Conservation (phyloP, 805 yeast genomes). For the Wickerhamomyces subpelliculosus region DNA sequence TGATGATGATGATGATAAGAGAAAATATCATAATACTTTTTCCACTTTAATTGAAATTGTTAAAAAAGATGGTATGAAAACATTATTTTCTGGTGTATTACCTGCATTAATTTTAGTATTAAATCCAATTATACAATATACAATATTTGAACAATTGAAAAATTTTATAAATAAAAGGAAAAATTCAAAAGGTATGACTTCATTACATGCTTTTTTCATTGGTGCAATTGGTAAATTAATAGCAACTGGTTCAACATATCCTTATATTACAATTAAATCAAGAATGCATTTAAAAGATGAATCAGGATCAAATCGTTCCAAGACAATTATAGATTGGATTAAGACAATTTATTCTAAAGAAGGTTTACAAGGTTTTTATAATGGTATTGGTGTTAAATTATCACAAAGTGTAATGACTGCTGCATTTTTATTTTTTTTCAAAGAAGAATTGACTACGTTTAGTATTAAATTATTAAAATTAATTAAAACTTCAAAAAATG, state of each 20-base stretch:
- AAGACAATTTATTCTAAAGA: conserved; percentile 56
- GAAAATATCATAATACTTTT: conserved; percentile 35
- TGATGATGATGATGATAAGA: conserved; percentile 14
- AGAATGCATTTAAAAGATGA: conserved; percentile 70
- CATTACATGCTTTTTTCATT: conserved; percentile 72
- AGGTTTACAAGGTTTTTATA: conserved; percentile 72
- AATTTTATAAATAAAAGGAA: conserved; percentile 48
- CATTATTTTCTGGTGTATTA: conserved; percentile 76
- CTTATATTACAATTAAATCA: conserved; percentile 83
- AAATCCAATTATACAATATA: conserved; percentile 89
- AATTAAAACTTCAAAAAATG: conserved; percentile 17
- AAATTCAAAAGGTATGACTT: conserved; percentile 42
- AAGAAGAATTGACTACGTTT: conserved; percentile 69
- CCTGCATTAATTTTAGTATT: conserved; percentile 84
- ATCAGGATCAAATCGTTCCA: conserved; percentile 17
- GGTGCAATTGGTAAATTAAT: conserved; percentile 88
- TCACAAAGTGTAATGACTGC: conserved; percentile 82
- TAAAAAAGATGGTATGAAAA: conserved; percentile 60
- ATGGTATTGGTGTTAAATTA: conserved; percentile 74
- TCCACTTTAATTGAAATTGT: conserved; percentile 54
- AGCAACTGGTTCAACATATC: conserved; percentile 88
- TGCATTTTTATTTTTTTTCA: conserved; percentile 84
- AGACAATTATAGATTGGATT: conserved; percentile 43
- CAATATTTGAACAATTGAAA: conserved; percentile 82
- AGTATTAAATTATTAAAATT: conserved; percentile 48